A percentile compares a stretch with the other conserved stretches of the same genome.
Conservation (phyloP, 2,329 filamentous ascomycete genomes). For the Ilyonectria sp. region DNA sequence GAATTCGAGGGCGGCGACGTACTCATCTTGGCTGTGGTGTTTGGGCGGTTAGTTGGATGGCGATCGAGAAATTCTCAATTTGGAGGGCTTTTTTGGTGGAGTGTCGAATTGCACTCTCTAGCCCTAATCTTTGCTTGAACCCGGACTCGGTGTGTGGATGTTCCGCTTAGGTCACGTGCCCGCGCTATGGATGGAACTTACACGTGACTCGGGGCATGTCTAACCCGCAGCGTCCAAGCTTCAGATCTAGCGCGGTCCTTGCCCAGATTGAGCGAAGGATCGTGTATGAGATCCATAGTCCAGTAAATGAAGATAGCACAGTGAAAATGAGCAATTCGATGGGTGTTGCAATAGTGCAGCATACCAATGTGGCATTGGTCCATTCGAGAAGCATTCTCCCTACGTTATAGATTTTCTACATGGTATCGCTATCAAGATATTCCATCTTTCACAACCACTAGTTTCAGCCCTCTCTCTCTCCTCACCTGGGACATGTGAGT, state of each 20-base stretch:
- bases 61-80: slow-evolving; percentile 55
- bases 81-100: slow-evolving; percentile 57
- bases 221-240: slow-evolving; percentile 15
- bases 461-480: neutral
- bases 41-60: slow-evolving; percentile 58
- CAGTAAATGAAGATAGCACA: neutral
- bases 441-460: too few relatives aligned
- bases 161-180: slow-evolving; percentile 51
- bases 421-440: too few relatives aligned
- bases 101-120: slow-evolving; percentile 50
- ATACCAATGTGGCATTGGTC: too few relatives aligned
- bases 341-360: neutral
- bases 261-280: neutral
- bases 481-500: neutral
- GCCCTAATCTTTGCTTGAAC: slow-evolving; percentile 54
- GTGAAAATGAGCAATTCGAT: neutral
- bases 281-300: too few relatives aligned
- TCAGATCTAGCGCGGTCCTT: neutral
- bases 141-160: slow-evolving; percentile 41
- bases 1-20: slow-evolving; percentile 55
- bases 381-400: too few relatives aligned
- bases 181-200: rapidly evolving
- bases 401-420: too few relatives aligned
- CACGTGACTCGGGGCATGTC: slow-evolving; percentile 46
- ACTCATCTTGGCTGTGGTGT: slow-evolving; percentile 71